Base-by-base conservation (phyloP, 495 filamentous ascomycete genomes). In the Apodospora peruviana region DNA sequence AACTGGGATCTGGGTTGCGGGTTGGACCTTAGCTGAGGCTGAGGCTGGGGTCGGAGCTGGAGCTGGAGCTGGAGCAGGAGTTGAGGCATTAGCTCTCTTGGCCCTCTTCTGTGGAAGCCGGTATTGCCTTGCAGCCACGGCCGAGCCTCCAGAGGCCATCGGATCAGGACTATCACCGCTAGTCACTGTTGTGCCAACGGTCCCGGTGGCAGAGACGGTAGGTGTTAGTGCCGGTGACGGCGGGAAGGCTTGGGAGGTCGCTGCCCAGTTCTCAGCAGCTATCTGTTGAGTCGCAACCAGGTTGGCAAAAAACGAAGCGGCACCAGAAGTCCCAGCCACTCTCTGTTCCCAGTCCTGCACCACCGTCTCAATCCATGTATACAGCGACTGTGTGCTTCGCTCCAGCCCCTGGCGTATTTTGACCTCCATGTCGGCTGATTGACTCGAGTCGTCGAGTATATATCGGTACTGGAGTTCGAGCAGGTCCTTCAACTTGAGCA, bases 351-450 rank as follows among this genome's bases (percentile, higher is more conserved):
- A 64, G 35, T 58, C 55, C 32, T 59, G 55, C 19, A 64, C 52
- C 0, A 64, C 55, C 2, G 55, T 58, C 51, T 64, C 60, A 17
- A 64, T 57, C 60, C 60, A 64, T 40, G 17, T 58, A 40, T 61
- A 64, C 21, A 64, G 56, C 8, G 60, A 56, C 20, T 45, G n/a
- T 0, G 52, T 50, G 46, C 58, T 64, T 27, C 51, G 51, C 35
- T 64, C 58, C 7, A 64, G 46, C 0, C 60, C 60, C 27, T 64
- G 60, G 27, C 40, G 55, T 10, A 64, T 57, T 35, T 64, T 64
- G 27, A 53, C 25, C 11, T 64, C 58, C 2, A 59, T 42, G 20
- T 56, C 51, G 12, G 38, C 29, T 1, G 46, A 16, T 4, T 52
- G 45, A 17, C 14, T 45, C 14, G 55, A 35, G 22, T 52, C 60